Conservation (phyloP, 257 asterid genomes). For the Salvia rosmarinus region DNA sequence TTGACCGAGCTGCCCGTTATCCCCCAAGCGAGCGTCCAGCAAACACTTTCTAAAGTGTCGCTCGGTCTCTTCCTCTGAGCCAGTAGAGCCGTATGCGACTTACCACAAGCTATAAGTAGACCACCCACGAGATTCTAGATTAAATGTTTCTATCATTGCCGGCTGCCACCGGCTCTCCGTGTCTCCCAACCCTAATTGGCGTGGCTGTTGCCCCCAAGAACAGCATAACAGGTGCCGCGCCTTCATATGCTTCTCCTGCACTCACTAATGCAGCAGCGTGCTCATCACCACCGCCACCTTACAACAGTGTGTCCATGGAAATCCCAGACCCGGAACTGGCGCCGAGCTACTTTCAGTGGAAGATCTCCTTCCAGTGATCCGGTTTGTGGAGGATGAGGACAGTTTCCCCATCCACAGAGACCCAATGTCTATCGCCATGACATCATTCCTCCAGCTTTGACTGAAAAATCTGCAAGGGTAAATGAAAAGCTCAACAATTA, state of each 20-base stretch:
- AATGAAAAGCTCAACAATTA: background rate
- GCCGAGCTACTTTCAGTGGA: constrained; percentile 46
- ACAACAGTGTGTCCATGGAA: constrained; percentile 88
- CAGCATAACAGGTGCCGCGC: constrained; percentile 69
- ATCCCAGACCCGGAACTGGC: constrained; percentile 75
- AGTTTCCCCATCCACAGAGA: constrained; percentile 93
- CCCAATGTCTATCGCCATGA: constrained; percentile 86
- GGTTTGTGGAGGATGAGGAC: constrained; percentile 57
- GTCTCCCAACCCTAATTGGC: constrained; percentile 93
- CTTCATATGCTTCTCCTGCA: constrained; percentile 62
- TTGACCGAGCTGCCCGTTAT: constrained; percentile 92
- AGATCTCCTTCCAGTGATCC: constrained; percentile 47
- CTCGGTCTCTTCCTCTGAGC: constrained; percentile 56
- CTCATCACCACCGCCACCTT: constrained; percentile 89
- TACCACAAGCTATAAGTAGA: constrained; percentile 80
- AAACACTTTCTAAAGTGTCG: constrained; percentile 58
- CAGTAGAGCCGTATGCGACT: constrained; percentile 78
- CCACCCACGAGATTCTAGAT: constrained; percentile 60
- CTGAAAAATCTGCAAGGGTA: constrained; percentile 59
- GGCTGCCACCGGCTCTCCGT: constrained; percentile 61
- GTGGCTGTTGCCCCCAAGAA: constrained; percentile 83
- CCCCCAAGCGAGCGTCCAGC: constrained; percentile 93
- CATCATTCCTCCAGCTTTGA: constrained; percentile 94
- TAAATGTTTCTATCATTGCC: constrained; percentile 56
- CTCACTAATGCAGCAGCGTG: constrained; percentile 80